Evolutionary conservation across 495 filamentous ascomycete species (phyloP), one percentile per base, ranked within the genome.

Genomic region (Penicillium riverlandense): DNA sequence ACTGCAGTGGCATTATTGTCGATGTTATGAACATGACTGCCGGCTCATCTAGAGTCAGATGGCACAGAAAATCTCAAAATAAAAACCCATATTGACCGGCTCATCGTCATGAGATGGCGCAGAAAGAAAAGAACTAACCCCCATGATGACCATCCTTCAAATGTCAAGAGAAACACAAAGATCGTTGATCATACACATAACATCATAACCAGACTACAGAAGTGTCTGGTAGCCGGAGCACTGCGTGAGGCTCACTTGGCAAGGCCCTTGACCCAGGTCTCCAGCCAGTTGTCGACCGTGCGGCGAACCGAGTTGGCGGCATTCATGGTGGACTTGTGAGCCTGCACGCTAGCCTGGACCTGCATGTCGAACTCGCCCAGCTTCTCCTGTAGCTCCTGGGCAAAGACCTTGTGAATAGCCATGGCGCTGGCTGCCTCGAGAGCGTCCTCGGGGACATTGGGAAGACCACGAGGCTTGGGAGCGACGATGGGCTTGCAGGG

Each of bases 251-350:
- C 14, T 44, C 40, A 57, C 15, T 36, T 22, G 22, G 22, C 22
- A 3, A 22, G 13, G 11, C 51, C 48, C 9, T 14, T 22, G 7
- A 32, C 13, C 52, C 52, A 58, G 8, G 29, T 11, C 12, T 32
- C 48, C 2, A 49, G 12, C 57, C 57, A 62, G 22, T 6, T 22
- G 1, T 55, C 47, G 16, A 61, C 35, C 4, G 41, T 33, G n/a
- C 40, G 9, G 16, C 52, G 47, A 3, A 54, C 47, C 36, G 41
- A 12, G 1, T 43, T 28, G 7, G 50, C 38, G 35, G 55, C 37
- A n/a, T 43, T 44, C 35, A 57, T 38, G 7, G 41, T 44, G 9
- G 41, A 37, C 1, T 38, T 12, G 13, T 53, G 29, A 28, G 55
- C 44, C 34, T 45, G 14, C 15, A 52, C 35, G 6, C 43, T 35